phyloP scores from a whole-genome alignment of 139 green algal genomes.

The Chlamydomonas asymmetrica region DNA sequence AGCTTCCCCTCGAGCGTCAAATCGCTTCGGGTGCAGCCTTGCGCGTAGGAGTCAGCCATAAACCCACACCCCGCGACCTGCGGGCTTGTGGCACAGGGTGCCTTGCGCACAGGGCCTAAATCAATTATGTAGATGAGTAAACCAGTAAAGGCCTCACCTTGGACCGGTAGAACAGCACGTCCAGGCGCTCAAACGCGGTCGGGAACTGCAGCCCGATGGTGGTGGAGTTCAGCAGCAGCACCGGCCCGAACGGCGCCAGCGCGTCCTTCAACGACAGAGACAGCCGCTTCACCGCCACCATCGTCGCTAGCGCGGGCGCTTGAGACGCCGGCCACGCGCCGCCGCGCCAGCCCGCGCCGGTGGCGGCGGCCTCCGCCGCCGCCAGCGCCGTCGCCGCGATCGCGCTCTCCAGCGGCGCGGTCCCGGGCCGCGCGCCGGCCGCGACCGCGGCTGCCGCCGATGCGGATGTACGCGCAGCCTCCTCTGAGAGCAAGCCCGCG shows the following conservation, averaged over 20 bases:
- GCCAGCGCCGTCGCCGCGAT: conserved; percentile 20
- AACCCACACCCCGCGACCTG: too few species aligned
- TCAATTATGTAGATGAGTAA: too few species aligned
- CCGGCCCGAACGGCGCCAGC: conserved; percentile 43
- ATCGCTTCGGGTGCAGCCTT: too few species aligned
- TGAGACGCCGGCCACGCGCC: too few species aligned
- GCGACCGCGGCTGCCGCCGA: neutral
- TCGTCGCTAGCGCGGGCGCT: conserved; percentile 16
- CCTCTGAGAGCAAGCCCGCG: conserved; percentile 38
- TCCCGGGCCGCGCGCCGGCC: conserved; percentile 7
- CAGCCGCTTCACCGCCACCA: conserved; percentile 46
- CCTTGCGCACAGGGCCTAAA: too few species aligned
- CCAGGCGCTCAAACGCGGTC: conserved; percentile 57
- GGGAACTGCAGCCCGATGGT: conserved; percentile 54
- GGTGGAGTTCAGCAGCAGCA: conserved; percentile 58
- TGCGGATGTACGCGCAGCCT: neutral
- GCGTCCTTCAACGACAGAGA: conserved; percentile 45
- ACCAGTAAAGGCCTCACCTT: neutral
- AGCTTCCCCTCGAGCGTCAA: too few species aligned
- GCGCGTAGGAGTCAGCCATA: neutral
- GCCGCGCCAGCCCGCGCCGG: conserved; percentile 1
- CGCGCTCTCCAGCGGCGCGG: conserved; percentile 15
- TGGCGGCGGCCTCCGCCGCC: conserved; percentile 19
- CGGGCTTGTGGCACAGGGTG: too few species aligned
- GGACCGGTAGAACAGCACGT: conserved; percentile 70